These are phyloP conservation scores for Aspergillus fischeri DNA, from an alignment of 2,329 filamentous ascomycete genomes.

Conservation along the genomic window DNA sequence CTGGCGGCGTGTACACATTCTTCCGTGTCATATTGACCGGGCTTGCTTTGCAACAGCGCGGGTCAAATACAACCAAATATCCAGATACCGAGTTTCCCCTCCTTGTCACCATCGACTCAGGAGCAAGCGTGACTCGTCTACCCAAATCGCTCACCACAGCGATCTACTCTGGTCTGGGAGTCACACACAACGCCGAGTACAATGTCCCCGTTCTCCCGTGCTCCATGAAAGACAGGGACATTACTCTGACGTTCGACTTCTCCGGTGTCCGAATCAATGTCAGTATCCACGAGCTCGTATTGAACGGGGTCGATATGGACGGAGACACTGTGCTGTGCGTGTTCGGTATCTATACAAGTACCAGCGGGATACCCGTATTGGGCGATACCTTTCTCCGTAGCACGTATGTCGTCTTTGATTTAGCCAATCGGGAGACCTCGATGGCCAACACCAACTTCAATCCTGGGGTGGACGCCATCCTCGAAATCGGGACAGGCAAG, in stretches of 20 bases:
- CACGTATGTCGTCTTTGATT: neutral
- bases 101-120: neutral
- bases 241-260: neutral
- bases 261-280: neutral
- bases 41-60: neutral
- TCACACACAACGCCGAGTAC: neutral
- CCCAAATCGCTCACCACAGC: neutral
- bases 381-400: neutral
- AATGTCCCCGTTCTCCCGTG: neutral
- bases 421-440: neutral
- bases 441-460: neutral
- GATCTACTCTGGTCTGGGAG: neutral
- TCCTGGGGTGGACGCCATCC: neutral
- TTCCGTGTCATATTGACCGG: neutral
- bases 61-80: neutral
- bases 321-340: neutral
- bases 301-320: neutral
- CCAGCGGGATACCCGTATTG: neutral
- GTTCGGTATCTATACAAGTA: neutral
- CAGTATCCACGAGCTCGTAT: neutral
- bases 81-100: neutral
- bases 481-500: neutral
- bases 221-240: neutral
- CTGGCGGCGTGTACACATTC: neutral
- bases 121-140: neutral